Base-by-base conservation (phyloP, 2,329 filamentous ascomycete species). In the Colletotrichum sp. region DNA sequence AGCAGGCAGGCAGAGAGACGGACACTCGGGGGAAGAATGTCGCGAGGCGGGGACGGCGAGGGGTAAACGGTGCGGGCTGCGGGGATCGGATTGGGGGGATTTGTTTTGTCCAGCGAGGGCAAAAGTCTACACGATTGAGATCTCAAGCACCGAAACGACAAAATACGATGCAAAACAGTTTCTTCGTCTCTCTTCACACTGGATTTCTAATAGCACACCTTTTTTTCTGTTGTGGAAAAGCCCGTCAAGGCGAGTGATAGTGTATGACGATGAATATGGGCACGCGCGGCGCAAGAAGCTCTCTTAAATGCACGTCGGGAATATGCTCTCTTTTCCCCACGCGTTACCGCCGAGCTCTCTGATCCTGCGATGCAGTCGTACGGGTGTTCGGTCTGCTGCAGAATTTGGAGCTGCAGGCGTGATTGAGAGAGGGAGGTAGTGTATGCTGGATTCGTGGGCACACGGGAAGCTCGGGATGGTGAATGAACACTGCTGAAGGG, bases 31-130 rank as follows among this genome's bases (percentile, higher is more conserved):
- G 34, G 55, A 74, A 74, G 72, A 72, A 63, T 71, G 62, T 67
- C 72, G 68, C 72, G 72, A 74, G 72, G 72, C 55, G 68, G 72
- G 68, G 72, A 47, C 62, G 68, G 47, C 68, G 71, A 71, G 68
- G 68, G 67, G 67, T 71, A 63, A 43, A 70, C 21, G 11, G 51
- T 74, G 72, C 68, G 72, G 68, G 68, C 66, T 72, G 31, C 62
- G 68, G 71, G 62, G 43, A 68, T 36, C 47, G 33, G 21, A 47
- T 47, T 47, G 43, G 43, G 43, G 43, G 43, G 43, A 47, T 47
- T 47, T 47, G 43, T 47, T 62, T 58, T 36, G 18, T 47, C 38
- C 66, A 54, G 59, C 21, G 21, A 43, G 13, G 27, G 47, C 29
- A 24, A 24, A 65, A 21, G 21, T 18, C 38, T 16, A 62, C 33